These are phyloP conservation scores for Pythium folliculosum DNA, from an alignment of 352 stramenopile species.

Conservation along the genomic window DNA sequence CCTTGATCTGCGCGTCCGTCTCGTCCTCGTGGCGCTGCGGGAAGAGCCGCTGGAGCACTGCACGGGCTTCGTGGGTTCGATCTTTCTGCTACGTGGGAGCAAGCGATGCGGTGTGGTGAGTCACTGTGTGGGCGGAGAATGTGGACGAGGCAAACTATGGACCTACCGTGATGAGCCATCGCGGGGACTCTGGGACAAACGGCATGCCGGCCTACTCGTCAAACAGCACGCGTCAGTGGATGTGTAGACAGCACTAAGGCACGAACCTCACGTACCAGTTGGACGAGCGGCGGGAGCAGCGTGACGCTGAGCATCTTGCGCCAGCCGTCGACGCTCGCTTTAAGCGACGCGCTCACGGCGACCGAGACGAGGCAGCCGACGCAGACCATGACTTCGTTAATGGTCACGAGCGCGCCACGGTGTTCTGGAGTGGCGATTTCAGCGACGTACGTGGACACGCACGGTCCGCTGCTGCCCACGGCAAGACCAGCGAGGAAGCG, in stretches of 20 bases:
- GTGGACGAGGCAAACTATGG: background rate
- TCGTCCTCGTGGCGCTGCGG: constrained; percentile 11
- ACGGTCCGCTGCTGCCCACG: constrained; percentile 63
- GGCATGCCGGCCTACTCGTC: constrained; percentile 54
- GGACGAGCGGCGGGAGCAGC: constrained; percentile 57
- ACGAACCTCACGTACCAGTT: constrained; percentile 41
- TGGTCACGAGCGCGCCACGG: constrained; percentile 55
- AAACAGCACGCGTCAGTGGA: background rate
- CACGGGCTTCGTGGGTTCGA: constrained; percentile 42
- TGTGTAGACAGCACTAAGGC: background rate
- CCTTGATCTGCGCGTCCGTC: constrained; percentile 28
- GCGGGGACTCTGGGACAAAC: constrained; percentile 66
- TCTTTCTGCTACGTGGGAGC: constrained; percentile 40
- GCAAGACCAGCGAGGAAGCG: constrained; percentile 66
- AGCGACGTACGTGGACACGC: constrained; percentile 67
- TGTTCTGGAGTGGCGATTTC: constrained; percentile 62
- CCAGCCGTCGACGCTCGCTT: constrained; percentile 53
- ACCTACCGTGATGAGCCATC: constrained; percentile 63
- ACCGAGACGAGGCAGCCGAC: constrained; percentile 70
- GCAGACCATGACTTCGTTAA: constrained; percentile 79
- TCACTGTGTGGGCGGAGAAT: too few relatives aligned
- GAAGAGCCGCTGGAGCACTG: constrained; percentile 35
- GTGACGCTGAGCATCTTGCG: constrained; percentile 68
- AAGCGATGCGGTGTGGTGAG: background rate
- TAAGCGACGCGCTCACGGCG: constrained; percentile 44